Conservation (phyloP, 306 rosid genomes). For the Fragaria iinumae region DNA sequence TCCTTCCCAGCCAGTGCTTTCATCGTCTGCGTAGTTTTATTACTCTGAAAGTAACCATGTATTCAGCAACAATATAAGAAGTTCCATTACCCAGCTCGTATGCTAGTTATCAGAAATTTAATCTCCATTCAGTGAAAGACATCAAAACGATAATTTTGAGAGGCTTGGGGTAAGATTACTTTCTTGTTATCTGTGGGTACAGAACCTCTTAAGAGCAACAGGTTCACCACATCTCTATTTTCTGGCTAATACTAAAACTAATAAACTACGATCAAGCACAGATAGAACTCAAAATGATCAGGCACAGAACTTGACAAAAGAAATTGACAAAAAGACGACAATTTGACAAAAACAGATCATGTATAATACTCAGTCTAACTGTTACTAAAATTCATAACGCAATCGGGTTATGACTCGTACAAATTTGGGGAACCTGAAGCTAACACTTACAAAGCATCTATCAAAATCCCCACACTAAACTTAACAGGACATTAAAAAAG, state of each 20-base stretch:
- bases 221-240: neutral
- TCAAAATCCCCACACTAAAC: slow-evolving; percentile 35
- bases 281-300: neutral
- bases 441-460: slow-evolving; percentile 20
- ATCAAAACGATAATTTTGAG: too few relatives aligned
- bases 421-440: slow-evolving; percentile 13
- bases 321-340: neutral
- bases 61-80: neutral
- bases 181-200: neutral
- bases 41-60: neutral
- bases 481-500: slow-evolving; percentile 55
- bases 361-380: neutral
- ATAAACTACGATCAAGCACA: neutral
- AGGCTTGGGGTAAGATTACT: neutral
- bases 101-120: neutral
- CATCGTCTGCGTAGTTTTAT: neutral
- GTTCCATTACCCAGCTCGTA: neutral
- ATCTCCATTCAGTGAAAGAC: neutral
- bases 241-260: neutral
- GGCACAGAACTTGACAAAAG: neutral
- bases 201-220: neutral
- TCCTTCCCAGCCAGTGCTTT: neutral
- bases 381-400: neutral
- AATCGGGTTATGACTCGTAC: slow-evolving; percentile 10
- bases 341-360: neutral